Evolutionary conservation across 441 rosid genomes (phyloP).

Genomic region (Gossypium trilobum): DNA sequence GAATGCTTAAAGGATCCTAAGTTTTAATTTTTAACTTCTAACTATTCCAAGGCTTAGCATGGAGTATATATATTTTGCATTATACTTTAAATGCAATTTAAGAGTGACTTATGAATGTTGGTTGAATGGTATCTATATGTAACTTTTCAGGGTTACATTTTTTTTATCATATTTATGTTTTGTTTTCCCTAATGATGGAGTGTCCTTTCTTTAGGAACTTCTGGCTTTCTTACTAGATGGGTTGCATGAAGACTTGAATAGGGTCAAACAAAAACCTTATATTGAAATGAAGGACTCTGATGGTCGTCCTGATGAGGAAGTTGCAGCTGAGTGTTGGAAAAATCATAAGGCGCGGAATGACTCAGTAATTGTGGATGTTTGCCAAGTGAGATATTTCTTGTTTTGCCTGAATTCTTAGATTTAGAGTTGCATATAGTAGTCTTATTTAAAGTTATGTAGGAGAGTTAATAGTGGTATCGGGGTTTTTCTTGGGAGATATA

Average conservation of each 20-base stretch:
- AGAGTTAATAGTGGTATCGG: background rate
- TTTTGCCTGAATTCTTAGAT: background rate
- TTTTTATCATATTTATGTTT: background rate
- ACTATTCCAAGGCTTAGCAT: background rate
- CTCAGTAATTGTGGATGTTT: slow-evolving; percentile 61
- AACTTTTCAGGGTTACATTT: background rate
- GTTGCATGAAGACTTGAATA: slow-evolving; percentile 63
- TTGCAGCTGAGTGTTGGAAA: slow-evolving; percentile 52
- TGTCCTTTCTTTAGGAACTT: slow-evolving; percentile 38
- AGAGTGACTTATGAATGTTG: background rate
- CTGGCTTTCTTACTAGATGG: slow-evolving; percentile 64
- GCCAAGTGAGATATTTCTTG: slow-evolving; percentile 38
- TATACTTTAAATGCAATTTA: background rate
- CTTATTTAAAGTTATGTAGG: background rate
- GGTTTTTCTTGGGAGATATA: slow-evolving; percentile 1
- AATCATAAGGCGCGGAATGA: slow-evolving; percentile 61
- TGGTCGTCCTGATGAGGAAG: slow-evolving; percentile 54
- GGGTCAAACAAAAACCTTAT: slow-evolving; percentile 56
- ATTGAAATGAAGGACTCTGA: slow-evolving; percentile 52
- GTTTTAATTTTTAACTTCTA: background rate
- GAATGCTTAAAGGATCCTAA: background rate
- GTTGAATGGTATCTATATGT: background rate
- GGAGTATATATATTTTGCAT: background rate
- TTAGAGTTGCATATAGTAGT: background rate
- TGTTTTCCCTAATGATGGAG: background rate